A percentile compares a stretch with the other conserved stretches of the same genome.
Conservation (phyloP, 2,329 filamentous ascomycete genomes). For the Stagonosporopsis rhizophila region DNA sequence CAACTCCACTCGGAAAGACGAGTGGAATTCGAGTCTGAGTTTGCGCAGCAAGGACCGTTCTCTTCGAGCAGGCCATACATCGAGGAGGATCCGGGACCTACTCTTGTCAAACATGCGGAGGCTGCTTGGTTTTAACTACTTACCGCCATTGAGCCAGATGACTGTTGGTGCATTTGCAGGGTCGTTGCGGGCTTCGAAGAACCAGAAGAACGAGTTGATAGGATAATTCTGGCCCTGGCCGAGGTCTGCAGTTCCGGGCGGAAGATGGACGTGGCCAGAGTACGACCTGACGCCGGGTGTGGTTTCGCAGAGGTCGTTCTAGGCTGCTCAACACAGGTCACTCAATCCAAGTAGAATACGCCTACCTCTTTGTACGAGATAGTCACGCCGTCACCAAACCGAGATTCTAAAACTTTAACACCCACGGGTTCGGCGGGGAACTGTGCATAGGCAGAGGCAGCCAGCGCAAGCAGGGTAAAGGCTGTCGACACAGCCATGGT, state of each 20-base stretch:
- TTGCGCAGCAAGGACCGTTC: conserved; percentile 28
- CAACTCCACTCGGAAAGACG: conserved; percentile 30
- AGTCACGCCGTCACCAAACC: conserved; percentile 30
- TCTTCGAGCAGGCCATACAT: conserved; percentile 29
- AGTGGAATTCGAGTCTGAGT: conserved; percentile 28
- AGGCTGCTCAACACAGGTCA: not conserved
- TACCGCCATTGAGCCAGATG: conserved; percentile 25
- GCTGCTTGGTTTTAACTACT: not conserved
- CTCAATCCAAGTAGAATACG: not conserved
- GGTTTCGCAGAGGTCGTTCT: conserved; percentile 60
- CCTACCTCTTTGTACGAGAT: conserved; percentile 38
- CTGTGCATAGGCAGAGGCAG: conserved; percentile 19
- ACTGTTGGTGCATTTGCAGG: conserved; percentile 26
- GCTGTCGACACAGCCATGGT: not conserved
- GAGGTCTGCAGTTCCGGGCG: conserved; percentile 25
- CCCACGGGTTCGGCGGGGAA: conserved; percentile 22
- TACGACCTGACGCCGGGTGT: conserved; percentile 61
- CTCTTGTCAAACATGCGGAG: not conserved
- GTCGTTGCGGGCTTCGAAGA: conserved; percentile 29
- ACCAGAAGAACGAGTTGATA: conserved; percentile 34
- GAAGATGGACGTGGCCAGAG: conserved; percentile 56
- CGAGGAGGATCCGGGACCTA: conserved; percentile 25
- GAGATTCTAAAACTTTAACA: conserved; percentile 26
- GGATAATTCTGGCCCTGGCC: conserved; percentile 31
- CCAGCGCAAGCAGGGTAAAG: conserved; percentile 11